Evolutionary conservation across 2,329 filamentous ascomycete genomes (phyloP).

Genomic region (Apiospora marii): DNA sequence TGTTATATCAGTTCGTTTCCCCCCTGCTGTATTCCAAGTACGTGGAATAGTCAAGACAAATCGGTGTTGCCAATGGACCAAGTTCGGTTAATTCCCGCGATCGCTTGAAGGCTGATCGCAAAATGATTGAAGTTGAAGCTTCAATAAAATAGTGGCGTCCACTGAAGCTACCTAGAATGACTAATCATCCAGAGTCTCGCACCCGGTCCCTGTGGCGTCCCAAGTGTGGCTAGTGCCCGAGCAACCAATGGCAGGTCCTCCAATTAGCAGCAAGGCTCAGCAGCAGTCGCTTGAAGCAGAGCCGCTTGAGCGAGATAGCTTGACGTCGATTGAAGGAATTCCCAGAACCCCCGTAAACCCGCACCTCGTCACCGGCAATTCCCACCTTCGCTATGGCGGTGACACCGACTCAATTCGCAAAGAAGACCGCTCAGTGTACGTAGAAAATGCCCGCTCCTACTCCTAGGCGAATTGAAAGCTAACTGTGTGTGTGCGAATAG

Average conservation of each 20-base stretch:
- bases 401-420: conserved; percentile 90
- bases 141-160: not conserved
- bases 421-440: conserved; percentile 80
- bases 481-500: conserved; percentile 56
- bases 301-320: conserved; percentile 31
- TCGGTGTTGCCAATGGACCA: too few relatives aligned
- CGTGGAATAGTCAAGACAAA: too few relatives aligned
- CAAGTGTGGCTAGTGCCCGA: conserved; percentile 29
- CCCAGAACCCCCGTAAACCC: conserved; percentile 9
- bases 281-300: conserved; percentile 6
- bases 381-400: conserved; percentile 73
- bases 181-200: not conserved
- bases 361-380: conserved; percentile 19
- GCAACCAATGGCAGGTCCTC: conserved; percentile 27
- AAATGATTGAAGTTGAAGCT: conserved; percentile 20
- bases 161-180: not conserved
- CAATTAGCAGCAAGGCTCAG: conserved; percentile 31
- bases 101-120: not conserved
- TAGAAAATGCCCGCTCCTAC: conserved; percentile 31
- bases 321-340: conserved; percentile 37
- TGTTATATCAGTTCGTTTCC: too few relatives aligned
- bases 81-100: too few relatives aligned
- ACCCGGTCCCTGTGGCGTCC: not conserved
- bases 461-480: conserved; percentile 40
- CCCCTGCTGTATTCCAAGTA: too few relatives aligned